Conservation (phyloP, 169 alveolate genomes). For the Neospora caninum region DNA sequence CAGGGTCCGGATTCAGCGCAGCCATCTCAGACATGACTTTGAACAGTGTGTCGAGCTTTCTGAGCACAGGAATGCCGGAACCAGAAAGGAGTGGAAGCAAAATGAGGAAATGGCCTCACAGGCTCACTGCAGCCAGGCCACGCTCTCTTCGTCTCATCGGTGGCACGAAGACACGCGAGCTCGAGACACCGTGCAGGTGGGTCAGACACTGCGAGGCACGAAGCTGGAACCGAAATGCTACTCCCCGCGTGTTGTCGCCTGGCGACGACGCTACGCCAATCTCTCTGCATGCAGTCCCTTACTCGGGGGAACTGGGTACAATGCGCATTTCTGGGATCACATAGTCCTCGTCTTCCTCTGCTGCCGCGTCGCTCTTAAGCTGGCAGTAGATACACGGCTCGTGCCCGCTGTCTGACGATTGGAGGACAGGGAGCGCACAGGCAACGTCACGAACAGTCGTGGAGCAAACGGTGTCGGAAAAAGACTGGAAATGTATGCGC, state of each 20-base stretch:
- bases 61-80: slow-evolving; percentile 1
- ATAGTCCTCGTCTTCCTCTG: slow-evolving; percentile 26
- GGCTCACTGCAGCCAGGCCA: too few species aligned
- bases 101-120: not conserved
- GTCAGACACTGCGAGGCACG: too few species aligned
- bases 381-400: slow-evolving; percentile 27
- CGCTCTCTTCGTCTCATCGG: too few species aligned
- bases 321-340: slow-evolving; percentile 2
- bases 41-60: slow-evolving; percentile 52
- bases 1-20: slow-evolving; percentile 71
- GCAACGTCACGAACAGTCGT: not conserved
- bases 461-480: not conserved
- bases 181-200: too few species aligned
- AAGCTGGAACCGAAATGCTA: too few species aligned
- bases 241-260: too few species aligned
- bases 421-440: too few species aligned
- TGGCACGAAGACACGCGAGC: too few species aligned
- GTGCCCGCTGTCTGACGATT: not conserved
- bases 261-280: too few species aligned
- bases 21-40: slow-evolving; percentile 66
- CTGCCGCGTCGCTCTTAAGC: slow-evolving; percentile 11
- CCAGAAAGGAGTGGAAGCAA: not conserved
- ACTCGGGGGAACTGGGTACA: not conserved
- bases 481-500: not conserved
- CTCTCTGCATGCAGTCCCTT: not conserved